These are phyloP conservation scores for Harringtonia aguacate DNA, from an alignment of 2,329 filamentous ascomycete genomes.

Conservation along the genomic window DNA sequence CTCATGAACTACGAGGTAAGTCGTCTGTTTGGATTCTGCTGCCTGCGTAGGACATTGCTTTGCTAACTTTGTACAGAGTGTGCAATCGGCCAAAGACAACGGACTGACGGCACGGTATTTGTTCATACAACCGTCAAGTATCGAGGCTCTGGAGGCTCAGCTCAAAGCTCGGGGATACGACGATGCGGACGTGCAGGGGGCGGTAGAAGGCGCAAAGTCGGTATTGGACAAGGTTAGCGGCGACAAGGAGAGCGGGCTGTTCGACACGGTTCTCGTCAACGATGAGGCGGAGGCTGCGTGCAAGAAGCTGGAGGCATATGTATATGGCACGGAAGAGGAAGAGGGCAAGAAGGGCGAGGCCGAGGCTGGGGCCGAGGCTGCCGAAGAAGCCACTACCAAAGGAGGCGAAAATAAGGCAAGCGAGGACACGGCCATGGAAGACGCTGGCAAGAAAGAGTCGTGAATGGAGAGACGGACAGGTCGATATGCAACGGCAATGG, in stretches of 20 bases:
- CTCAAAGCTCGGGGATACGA: slow-evolving; percentile 30
- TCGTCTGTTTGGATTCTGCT: slow-evolving; percentile 7
- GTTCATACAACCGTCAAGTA: slow-evolving; percentile 34
- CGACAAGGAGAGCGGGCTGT: slow-evolving; percentile 25
- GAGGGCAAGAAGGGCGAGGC: not conserved
- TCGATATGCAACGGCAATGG: no score
- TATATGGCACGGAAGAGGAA: slow-evolving; percentile 24
- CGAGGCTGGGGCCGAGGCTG: not conserved
- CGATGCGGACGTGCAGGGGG: slow-evolving; percentile 35
- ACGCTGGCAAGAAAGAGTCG: not conserved
- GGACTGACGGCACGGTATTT: slow-evolving; percentile 45
- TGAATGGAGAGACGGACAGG: slow-evolving; percentile 2
- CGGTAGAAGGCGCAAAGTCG: slow-evolving; percentile 26
- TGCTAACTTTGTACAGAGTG: slow-evolving; percentile 24
- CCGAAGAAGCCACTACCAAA: no score
- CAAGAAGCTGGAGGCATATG: slow-evolving; percentile 35
- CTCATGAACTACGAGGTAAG: slow-evolving; percentile 42
- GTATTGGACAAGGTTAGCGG: slow-evolving; percentile 33
- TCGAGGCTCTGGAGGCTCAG: slow-evolving; percentile 26
- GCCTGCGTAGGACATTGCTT: not conserved
- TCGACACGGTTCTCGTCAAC: slow-evolving; percentile 38
- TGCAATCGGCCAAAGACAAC: slow-evolving; percentile 46
- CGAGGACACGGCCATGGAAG: not conserved
- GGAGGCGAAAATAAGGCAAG: not conserved
- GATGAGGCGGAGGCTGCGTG: slow-evolving; percentile 39